These are phyloP conservation scores for Pezicula radicicola DNA, from an alignment of 2,329 filamentous ascomycete genomes.

Conservation along the genomic window DNA sequence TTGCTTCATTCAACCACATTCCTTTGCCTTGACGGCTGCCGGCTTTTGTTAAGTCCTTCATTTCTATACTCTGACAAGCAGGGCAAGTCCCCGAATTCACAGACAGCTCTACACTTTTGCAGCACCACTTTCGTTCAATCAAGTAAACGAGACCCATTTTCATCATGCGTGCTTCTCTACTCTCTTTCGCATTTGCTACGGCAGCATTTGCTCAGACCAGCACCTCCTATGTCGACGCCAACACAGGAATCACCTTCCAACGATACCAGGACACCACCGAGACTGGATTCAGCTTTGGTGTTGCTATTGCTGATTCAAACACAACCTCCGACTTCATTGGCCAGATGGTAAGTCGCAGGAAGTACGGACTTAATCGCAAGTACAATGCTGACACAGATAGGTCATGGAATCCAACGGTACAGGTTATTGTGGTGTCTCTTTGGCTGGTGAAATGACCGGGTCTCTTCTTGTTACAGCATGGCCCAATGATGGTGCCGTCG, in stretches of 20 bases:
- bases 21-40: constrained; percentile 1
- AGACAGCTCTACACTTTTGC: background rate
- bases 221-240: constrained; percentile 35
- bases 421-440: constrained; percentile 47
- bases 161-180: background rate
- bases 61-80: background rate
- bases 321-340: constrained; percentile 50
- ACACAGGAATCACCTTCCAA: constrained; percentile 44
- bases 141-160: background rate
- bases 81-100: background rate
- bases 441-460: constrained; percentile 43
- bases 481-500: constrained; percentile 41
- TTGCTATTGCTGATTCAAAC: constrained; percentile 44
- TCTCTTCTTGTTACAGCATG: constrained; percentile 47
- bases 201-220: constrained; percentile 13
- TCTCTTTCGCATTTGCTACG: constrained; percentile 5
- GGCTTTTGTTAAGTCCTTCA: background rate
- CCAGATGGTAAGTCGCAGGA: constrained; percentile 38
- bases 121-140: background rate
- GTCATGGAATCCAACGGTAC: constrained; percentile 27
- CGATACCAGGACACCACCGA: constrained; percentile 27
- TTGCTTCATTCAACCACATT: background rate
- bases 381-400: constrained; percentile 26
- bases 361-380: background rate
- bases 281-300: constrained; percentile 43